phyloP scores from a whole-genome alignment of 768 basidiomycete species.

The Gloeostereum incarnatum region DNA sequence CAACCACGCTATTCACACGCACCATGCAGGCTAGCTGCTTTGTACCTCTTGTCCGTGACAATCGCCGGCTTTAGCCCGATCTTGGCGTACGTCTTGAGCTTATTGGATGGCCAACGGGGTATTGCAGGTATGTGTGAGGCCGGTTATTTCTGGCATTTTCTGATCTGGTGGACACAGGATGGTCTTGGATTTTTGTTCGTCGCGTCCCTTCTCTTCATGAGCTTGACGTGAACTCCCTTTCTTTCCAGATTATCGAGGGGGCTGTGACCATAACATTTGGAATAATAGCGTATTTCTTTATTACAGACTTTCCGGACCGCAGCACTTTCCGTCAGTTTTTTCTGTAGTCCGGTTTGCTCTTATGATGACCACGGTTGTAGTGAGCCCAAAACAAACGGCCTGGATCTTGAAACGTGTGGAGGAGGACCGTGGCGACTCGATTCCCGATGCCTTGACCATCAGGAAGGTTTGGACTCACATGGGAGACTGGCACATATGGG shows the following conservation, averaged over 20 bases:
- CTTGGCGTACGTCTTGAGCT: conserved; percentile 31
- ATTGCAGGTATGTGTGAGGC: no score
- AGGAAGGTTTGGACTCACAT: conserved; percentile 28
- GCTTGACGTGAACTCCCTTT: no score
- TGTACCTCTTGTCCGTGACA: conserved; percentile 30
- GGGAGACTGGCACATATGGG: conserved; percentile 37
- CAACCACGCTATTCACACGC: no score
- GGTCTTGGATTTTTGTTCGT: conserved; percentile 42
- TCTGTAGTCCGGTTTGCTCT: no score
- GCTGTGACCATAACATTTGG: conserved; percentile 30
- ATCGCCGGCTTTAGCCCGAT: conserved; percentile 32
- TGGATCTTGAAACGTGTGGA: conserved; percentile 36
- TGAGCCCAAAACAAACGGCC: conserved; percentile 31
- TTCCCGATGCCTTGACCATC: conserved; percentile 31
- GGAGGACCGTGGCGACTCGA: conserved; percentile 38
- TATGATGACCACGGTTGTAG: no score
- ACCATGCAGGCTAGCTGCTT: conserved; percentile 30
- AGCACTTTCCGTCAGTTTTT: conserved; percentile 38
- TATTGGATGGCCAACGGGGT: conserved; percentile 27
- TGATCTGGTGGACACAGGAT: no score
- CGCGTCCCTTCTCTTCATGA: no score
- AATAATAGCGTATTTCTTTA: conserved; percentile 26
- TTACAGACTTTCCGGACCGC: conserved; percentile 37
- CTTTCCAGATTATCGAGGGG: conserved; percentile 35
- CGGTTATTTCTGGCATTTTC: no score